phyloP scores from a whole-genome alignment of 768 basidiomycete species.

The Lactarius vividus region DNA sequence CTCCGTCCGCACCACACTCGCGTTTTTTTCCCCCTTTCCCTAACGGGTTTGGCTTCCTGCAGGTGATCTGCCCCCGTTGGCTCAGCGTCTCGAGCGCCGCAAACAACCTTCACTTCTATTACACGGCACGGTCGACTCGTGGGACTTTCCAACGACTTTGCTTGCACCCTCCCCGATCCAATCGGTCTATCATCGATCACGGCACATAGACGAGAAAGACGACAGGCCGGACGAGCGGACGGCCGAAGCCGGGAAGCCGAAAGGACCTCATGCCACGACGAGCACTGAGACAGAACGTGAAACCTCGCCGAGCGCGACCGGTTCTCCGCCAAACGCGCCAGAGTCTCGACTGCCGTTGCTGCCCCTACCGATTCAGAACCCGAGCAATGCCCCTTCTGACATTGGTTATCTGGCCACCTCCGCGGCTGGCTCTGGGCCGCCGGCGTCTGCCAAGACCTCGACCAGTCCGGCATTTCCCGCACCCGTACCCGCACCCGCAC shows the following conservation, averaged over 20 bases:
- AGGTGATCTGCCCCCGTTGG: constrained; percentile 71
- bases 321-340: neutral
- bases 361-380: neutral
- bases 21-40: neutral
- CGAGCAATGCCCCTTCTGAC: neutral
- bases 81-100: constrained; percentile 66
- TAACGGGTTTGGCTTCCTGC: constrained; percentile 8
- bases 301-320: neutral
- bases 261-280: neutral
- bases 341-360: neutral
- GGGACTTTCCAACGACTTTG: constrained; percentile 63
- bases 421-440: neutral
- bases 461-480: neutral
- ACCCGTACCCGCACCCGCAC: neutral
- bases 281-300: neutral
- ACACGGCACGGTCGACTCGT: constrained; percentile 65
- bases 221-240: neutral
- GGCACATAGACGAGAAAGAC: neutral
- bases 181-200: constrained; percentile 5
- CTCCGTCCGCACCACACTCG: constrained; percentile 45
- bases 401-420: neutral
- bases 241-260: neutral
- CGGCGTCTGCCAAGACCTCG: neutral
- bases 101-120: constrained; percentile 41
- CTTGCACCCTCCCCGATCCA: constrained; percentile 15